These are phyloP conservation scores for Phalaenopsis equestris DNA, from an alignment of 106 monocot genomes.

Conservation along the genomic window DNA sequence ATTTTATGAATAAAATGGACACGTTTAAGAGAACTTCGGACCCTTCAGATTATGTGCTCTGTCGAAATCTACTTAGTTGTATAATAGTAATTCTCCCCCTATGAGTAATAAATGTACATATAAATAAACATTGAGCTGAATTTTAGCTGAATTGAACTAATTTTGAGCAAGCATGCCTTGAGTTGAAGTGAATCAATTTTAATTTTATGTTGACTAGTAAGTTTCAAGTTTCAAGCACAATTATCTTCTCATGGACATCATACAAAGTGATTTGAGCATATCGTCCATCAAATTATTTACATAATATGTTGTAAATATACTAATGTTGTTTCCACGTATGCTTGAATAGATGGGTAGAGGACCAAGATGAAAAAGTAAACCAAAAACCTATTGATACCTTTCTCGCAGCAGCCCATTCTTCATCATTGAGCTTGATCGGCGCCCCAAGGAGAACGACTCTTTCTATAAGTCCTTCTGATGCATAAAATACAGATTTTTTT, in stretches of 20 bases:
- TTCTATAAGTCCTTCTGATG: conserved; percentile 84
- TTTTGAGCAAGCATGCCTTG: neutral
- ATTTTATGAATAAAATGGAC: too few species aligned
- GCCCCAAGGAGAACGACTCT: conserved; percentile 95
- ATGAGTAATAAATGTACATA: too few species aligned
- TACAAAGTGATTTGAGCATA: neutral
- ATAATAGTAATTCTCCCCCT: too few species aligned
- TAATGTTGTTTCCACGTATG: neutral
- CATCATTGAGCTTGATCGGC: conserved; percentile 64
- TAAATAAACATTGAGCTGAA: too few species aligned
- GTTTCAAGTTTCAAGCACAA: neutral
- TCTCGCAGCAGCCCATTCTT: conserved; percentile 76
- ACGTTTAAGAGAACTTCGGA: too few species aligned
- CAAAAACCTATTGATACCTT: conserved; percentile 30
- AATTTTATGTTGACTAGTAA: neutral
- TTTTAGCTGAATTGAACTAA: neutral
- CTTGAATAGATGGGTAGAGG: neutral
- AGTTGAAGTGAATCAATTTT: neutral
- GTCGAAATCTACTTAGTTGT: too few species aligned
- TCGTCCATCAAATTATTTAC: neutral
- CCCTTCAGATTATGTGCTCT: too few species aligned
- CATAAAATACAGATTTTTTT: neutral
- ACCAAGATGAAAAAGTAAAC: neutral
- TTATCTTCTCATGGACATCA: neutral
- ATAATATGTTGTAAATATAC: neutral